phyloP scores from a whole-genome alignment of 306 rosid genomes.

The Castanospermum australe region DNA sequence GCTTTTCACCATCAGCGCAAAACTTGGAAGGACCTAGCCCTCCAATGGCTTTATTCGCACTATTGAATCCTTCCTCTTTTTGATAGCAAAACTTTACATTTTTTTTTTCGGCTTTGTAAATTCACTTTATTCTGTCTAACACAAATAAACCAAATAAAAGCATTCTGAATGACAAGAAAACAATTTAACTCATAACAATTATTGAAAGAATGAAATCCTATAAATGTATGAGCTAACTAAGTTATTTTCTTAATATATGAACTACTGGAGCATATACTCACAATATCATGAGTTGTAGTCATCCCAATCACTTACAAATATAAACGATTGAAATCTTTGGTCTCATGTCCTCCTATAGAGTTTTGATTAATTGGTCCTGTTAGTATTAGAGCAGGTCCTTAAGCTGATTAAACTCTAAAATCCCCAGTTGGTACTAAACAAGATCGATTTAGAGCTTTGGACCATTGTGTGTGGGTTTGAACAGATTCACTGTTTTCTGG shows the following conservation, averaged over 20 bases:
- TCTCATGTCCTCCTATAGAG: neutral
- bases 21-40: neutral
- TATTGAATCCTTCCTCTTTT: neutral
- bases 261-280: neutral
- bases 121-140: neutral
- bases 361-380: neutral
- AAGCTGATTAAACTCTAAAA: neutral
- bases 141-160: neutral
- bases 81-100: neutral
- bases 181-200: neutral
- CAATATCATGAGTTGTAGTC: neutral
- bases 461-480: neutral
- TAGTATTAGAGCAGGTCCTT: neutral
- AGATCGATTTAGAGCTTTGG: neutral
- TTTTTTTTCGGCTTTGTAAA: neutral
- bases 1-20: neutral
- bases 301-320: neutral
- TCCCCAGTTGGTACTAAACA: neutral
- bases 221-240: neutral
- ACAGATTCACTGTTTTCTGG: neutral
- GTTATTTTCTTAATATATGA: neutral
- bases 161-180: neutral
- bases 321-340: neutral
- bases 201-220: neutral
- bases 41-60: neutral